A percentile compares a stretch with the other conserved stretches of the same genome.
Conservation (phyloP, 495 filamentous ascomycete genomes). For the Aspergillus egyptiacus region DNA sequence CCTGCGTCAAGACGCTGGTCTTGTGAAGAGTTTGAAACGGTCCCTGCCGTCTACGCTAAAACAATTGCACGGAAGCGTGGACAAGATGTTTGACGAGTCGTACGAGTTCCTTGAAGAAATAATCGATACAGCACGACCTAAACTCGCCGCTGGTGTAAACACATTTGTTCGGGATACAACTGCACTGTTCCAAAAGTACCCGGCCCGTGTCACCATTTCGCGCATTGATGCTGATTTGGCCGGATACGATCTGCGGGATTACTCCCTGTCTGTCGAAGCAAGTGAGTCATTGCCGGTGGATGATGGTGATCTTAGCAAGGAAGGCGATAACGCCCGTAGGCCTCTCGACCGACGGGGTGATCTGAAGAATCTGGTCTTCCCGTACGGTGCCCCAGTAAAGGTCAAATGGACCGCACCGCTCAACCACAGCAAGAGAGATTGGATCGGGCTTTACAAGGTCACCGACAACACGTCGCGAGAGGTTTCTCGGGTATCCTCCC, state of each 20-base stretch:
- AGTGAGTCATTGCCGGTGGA: conserved; percentile 50
- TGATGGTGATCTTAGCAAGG: conserved; percentile 42
- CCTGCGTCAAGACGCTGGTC: conserved; percentile 78
- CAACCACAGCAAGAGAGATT: conserved; percentile 89
- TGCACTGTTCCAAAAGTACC: conserved; percentile 82
- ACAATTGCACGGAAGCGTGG: conserved; percentile 75
- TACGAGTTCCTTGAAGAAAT: conserved; percentile 87
- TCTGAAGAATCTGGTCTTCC: conserved; percentile 68
- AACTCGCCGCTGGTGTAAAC: conserved; percentile 77
- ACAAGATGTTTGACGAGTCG: conserved; percentile 78
- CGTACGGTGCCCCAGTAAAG: conserved; percentile 87
- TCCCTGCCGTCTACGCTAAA: conserved; percentile 76
- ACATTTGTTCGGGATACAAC: conserved; percentile 84
- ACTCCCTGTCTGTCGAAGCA: conserved; percentile 68
- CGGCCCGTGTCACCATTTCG: conserved; percentile 79
- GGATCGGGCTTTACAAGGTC: conserved; percentile 92
- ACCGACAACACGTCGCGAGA: conserved; percentile 86
- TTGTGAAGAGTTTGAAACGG: conserved; percentile 82
- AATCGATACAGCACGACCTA: conserved; percentile 79
- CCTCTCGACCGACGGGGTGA: conserved; percentile 49
- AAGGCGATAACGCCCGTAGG: conserved; percentile 44
- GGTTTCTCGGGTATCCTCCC: conserved; percentile 72
- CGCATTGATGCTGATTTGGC: conserved; percentile 75
- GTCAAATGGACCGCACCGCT: conserved; percentile 89
- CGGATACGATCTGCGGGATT: conserved; percentile 77